Evolutionary conservation across 176 grass and related monocot genomes (phyloP).

Genomic region (Triticum dicoccoides): DNA sequence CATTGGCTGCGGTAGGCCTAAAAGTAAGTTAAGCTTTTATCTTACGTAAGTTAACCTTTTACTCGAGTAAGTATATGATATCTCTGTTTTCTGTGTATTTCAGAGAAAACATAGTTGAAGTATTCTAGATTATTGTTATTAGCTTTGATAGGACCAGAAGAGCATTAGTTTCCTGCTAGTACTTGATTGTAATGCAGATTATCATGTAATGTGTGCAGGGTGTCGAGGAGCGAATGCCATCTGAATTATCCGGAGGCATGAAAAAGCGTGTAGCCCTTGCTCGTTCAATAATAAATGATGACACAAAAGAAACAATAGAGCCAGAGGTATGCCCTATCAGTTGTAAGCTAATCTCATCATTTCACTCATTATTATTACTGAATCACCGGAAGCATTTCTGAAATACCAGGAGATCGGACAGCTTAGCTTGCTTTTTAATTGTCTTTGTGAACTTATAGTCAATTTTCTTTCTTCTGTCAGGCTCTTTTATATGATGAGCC

Average conservation of each 20-base stretch:
- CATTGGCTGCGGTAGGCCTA: conserved; percentile 81
- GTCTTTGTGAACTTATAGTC: not conserved
- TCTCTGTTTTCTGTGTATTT: not conserved
- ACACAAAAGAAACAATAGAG: conserved; percentile 80
- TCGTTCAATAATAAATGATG: conserved; percentile 90
- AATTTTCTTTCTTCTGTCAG: conserved; percentile 36
- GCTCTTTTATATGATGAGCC: conserved; percentile 94
- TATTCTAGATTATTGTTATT: not conserved
- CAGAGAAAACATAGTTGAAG: not conserved
- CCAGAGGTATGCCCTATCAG: conserved; percentile 65
- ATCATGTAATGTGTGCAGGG: conserved; percentile 44
- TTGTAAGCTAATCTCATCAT: not conserved
- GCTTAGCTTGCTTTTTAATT: not conserved
- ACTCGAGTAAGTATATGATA: not conserved
- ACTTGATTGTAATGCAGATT: conserved; percentile 18
- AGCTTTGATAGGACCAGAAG: not conserved
- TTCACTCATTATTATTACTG: conserved; percentile 14
- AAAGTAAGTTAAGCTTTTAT: conserved; percentile 58
- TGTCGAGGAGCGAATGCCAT: conserved; percentile 87
- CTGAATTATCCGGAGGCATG: conserved; percentile 97
- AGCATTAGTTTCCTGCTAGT: not conserved
- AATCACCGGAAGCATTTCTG: not conserved
- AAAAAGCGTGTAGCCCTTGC: conserved; percentile 99
- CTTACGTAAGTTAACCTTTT: not conserved
- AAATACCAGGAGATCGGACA: not conserved